Base-by-base conservation (phyloP, 2,329 filamentous ascomycete species). In the Nemania abortiva region DNA sequence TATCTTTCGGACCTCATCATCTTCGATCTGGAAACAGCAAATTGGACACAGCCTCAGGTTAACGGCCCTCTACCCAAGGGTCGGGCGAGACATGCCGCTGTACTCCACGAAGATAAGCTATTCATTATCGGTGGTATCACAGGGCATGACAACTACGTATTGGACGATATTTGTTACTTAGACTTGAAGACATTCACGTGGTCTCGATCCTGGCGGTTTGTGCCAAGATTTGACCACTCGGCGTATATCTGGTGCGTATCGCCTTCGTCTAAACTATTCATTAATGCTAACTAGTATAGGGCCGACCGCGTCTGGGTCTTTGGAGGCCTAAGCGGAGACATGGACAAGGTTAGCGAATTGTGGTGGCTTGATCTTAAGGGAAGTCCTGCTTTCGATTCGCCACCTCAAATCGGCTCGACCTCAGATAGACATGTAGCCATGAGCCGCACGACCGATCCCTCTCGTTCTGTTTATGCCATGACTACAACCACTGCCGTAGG, bases 281-380 rank as follows among this genome's bases (percentile, higher is more conserved):
- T 27, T 27, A n/a, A 63, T 70, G 34, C 72, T 80, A 58, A 76
- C 39, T 1, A 39, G 57, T 31, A 3, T 31, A 81, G 82, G 87
- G 86, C 92, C 64, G 95, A 96, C 71, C 90, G 94, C 52, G 91
- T 99, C 39, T 99, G 95, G 95, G 94, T 98, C 6, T 98, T 97
- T 80, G 96, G 96, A 47, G 96, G 96, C 1, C 86, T 99, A 58
- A 96, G 94, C 71, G 93, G 96, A 74, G 95, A 98, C 74, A 97
- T 98, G 94, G 95, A 98, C 82, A 95, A 97, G 76, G 94, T 92
- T 70, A 95, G 94, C 68, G 96, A 99, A 80, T 88, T 99, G 52
- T 98, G 94, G 92, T 99, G 96, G 95, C 85, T 99, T 52, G 96
- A 99, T 81, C 87, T 99, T 58, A 95, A 97, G 79, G 94, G 94